Evolutionary conservation across 805 yeast species (phyloP).

Genomic region (Tetrapisispora pingtungensis): DNA sequence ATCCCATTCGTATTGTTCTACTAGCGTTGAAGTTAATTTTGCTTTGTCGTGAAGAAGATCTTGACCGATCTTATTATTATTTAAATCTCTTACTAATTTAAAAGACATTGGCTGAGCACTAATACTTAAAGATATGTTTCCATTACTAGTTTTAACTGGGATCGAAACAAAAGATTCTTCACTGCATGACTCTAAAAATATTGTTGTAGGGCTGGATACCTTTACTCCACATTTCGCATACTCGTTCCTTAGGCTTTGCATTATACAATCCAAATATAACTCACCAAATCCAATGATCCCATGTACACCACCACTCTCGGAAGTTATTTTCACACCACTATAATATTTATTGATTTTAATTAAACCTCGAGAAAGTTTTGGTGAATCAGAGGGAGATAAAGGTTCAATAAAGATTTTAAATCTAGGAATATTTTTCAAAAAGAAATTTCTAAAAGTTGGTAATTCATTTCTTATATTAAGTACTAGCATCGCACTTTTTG

Average conservation of each 20-base stretch:
- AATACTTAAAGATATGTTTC: conserved; percentile 47
- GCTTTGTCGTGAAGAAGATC: conserved; percentile 36
- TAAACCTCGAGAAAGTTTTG: conserved; percentile 61
- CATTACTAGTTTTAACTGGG: conserved; percentile 47
- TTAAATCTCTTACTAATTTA: conserved; percentile 33
- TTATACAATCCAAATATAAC: conserved; percentile 68
- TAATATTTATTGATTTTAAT: conserved; percentile 53
- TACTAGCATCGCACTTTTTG: conserved; percentile 52
- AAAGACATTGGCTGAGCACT: conserved; percentile 66
- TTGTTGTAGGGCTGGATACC: conserved; percentile 75
- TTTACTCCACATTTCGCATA: conserved; percentile 62
- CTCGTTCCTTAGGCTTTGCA: conserved; percentile 62
- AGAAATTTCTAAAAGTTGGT: conserved; percentile 29
- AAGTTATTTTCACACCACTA: conserved; percentile 54
- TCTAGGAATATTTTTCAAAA: conserved; percentile 44
- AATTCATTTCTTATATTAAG: conserved; percentile 33
- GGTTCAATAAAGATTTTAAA: conserved; percentile 83
- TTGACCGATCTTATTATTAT: conserved; percentile 32
- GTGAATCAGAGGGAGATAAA: conserved; percentile 63
- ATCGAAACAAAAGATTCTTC: conserved; percentile 60
- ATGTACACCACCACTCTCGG: conserved; percentile 86
- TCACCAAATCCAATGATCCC: conserved; percentile 79
- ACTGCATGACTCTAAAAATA: conserved; percentile 66
- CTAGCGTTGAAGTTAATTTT: conserved; percentile 43
- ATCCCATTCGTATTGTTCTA: conserved; percentile 66